These are phyloP conservation scores for Thielaviopsis cerberus DNA, from an alignment of 2,329 filamentous ascomycete genomes.

Conservation along the genomic window DNA sequence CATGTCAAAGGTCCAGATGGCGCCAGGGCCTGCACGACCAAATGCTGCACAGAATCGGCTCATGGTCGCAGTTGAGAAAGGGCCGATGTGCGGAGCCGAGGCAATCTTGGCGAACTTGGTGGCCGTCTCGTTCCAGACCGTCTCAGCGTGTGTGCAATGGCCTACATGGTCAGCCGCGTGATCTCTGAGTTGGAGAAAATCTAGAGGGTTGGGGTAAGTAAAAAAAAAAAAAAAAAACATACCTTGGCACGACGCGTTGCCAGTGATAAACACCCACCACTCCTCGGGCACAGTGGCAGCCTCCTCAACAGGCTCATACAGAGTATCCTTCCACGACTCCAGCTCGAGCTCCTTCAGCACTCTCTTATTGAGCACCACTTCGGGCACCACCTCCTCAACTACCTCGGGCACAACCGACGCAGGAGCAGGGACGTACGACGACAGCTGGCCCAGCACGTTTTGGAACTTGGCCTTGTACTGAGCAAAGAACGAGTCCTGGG, in stretches of 20 bases:
- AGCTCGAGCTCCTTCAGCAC: slow-evolving; percentile 37
- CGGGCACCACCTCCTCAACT: slow-evolving; percentile 24
- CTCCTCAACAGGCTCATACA: slow-evolving; percentile 42
- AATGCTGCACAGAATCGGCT: slow-evolving; percentile 56
- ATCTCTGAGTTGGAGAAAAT: no score
- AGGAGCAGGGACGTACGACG: slow-evolving; percentile 20
- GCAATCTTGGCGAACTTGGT: slow-evolving; percentile 41
- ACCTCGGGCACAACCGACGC: slow-evolving; percentile 30
- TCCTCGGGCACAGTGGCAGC: slow-evolving; percentile 47
- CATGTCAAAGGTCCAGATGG: slow-evolving; percentile 48
- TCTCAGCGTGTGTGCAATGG: slow-evolving; percentile 44
- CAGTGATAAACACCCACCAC: slow-evolving; percentile 58
- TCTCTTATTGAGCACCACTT: slow-evolving; percentile 20
- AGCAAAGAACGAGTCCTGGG: slow-evolving; percentile 31
- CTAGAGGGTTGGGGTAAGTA: not conserved
- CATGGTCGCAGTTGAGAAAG: slow-evolving; percentile 53
- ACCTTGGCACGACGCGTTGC: slow-evolving; percentile 63
- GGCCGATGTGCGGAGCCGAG: slow-evolving; percentile 48
- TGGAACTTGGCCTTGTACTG: slow-evolving; percentile 47
- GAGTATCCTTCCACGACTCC: slow-evolving; percentile 50
- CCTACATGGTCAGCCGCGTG: slow-evolving; percentile 24
- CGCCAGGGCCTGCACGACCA: slow-evolving; percentile 49
- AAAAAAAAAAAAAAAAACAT: slow-evolving; percentile 15
- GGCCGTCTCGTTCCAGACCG: slow-evolving; percentile 48
- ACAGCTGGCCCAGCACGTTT: slow-evolving; percentile 42